A percentile compares a stretch with the other conserved stretches of the same genome.
These are phyloP conservation scores for Fraxinus velutina DNA, from an alignment of 305 asterid genomes.

Conservation along the genomic window DNA sequence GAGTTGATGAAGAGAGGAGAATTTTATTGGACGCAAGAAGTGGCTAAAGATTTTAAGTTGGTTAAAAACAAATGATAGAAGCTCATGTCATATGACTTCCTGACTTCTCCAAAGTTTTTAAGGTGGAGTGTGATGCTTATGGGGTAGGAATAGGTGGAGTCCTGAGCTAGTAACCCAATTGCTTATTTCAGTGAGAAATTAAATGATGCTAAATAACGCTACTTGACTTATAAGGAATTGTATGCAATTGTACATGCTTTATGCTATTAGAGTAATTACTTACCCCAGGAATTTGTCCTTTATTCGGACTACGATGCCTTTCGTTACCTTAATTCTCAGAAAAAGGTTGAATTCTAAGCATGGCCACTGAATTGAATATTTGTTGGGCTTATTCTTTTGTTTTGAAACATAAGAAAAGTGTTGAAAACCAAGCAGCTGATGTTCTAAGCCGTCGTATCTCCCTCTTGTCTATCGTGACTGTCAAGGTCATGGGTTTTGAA, in stretches of 20 bases:
- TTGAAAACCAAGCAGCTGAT: neutral
- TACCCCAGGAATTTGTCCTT: neutral
- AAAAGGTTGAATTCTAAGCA: too few species aligned
- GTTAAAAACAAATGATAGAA: neutral
- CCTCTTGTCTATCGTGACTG: neutral
- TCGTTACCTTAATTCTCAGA: neutral
- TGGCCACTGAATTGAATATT: too few species aligned
- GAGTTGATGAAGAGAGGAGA: too few species aligned
- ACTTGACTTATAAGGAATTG: neutral
- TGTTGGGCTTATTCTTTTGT: neutral
- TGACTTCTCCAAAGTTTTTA: neutral
- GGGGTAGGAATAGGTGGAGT: too few species aligned
- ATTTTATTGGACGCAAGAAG: too few species aligned
- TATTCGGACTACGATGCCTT: neutral
- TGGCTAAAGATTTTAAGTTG: neutral
- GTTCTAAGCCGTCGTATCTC: neutral
- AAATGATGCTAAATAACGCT: neutral
- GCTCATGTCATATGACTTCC: neutral
- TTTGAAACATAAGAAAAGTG: too few species aligned
- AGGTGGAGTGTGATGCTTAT: neutral
- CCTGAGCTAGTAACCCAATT: neutral
- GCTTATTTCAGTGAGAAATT: neutral
- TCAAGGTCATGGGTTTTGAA: neutral
- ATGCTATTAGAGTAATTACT: neutral
- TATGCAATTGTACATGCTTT: neutral